Conservation (phyloP, 2,329 filamentous ascomycete species). For the Pseudovirgaria hyperparasitica region DNA sequence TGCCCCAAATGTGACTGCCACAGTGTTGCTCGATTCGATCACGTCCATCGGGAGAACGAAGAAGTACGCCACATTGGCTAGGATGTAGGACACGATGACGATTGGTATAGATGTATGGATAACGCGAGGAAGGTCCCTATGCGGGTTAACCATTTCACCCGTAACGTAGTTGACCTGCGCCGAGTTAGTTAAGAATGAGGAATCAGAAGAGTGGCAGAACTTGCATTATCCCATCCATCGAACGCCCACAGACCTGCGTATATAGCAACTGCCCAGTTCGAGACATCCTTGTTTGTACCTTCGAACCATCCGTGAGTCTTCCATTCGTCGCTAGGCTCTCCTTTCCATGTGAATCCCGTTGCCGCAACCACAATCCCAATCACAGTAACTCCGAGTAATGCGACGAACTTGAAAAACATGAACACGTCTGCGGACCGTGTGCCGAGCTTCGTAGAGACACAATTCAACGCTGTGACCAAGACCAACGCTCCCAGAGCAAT, state of each 20-base stretch:
- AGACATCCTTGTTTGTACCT: slow-evolving; percentile 65
- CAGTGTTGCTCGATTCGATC: slow-evolving; percentile 81
- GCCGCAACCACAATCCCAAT: slow-evolving; percentile 79
- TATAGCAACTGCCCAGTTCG: slow-evolving; percentile 82
- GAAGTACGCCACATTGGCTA: slow-evolving; percentile 90
- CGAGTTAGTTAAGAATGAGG: slow-evolving; percentile 5
- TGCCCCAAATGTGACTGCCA: slow-evolving; percentile 86
- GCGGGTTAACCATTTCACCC: slow-evolving; percentile 87
- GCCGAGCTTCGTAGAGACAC: slow-evolving; percentile 76
- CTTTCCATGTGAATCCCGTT: slow-evolving; percentile 70
- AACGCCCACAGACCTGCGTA: slow-evolving; percentile 97
- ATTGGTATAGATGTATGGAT: slow-evolving; percentile 95
- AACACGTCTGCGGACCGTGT: slow-evolving; percentile 82
- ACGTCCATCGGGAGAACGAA: slow-evolving; percentile 71
- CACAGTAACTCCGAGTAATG: slow-evolving; percentile 72
- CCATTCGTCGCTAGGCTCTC: slow-evolving; percentile 70
- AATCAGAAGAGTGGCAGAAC: slow-evolving; percentile 20
- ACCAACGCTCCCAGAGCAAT: slow-evolving; percentile 69
- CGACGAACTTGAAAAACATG: slow-evolving; percentile 95
- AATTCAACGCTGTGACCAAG: slow-evolving; percentile 73
- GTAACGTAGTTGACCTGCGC: slow-evolving; percentile 88
- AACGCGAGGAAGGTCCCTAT: slow-evolving; percentile 78
- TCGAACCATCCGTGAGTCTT: slow-evolving; percentile 81
- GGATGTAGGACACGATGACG: slow-evolving; percentile 78
- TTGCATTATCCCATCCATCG: slow-evolving; percentile 96